A percentile compares a stretch with the other conserved stretches of the same genome.
phyloP scores from a whole-genome alignment of 2,329 filamentous ascomycete genomes.

The Exophiala oligosperma region DNA sequence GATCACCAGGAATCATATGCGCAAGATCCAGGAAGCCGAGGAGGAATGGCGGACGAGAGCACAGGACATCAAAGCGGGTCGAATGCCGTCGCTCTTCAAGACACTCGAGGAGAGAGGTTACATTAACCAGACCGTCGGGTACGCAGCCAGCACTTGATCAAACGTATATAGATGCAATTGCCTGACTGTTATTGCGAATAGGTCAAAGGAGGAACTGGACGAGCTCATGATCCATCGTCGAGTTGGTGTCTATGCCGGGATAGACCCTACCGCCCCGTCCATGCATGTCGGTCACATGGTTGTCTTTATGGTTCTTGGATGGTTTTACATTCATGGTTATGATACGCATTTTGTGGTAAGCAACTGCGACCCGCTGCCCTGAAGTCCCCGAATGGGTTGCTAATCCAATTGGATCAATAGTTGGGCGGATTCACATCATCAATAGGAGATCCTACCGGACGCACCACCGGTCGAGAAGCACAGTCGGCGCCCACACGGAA shows the following conservation, averaged over 20 bases:
- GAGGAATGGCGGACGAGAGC: conserved; percentile 42
- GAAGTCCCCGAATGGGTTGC: not conserved
- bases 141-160: conserved; percentile 17
- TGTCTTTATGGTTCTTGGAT: conserved; percentile 52
- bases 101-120: conserved; percentile 48
- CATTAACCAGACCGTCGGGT: conserved; percentile 50
- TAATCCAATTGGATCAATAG: conserved; percentile 33
- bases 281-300: conserved; percentile 53
- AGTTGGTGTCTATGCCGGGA: conserved; percentile 48
- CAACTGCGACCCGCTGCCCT: too few relatives aligned
- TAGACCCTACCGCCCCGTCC: conserved; percentile 52
- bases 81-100: conserved; percentile 44
- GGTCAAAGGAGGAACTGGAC: conserved; percentile 45
- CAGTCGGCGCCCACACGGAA: conserved; percentile 41
- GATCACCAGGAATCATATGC: conserved; percentile 40
- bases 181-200: conserved; percentile 19
- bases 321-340: conserved; percentile 51
- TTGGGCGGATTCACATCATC: conserved; percentile 48
- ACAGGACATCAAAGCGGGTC: conserved; percentile 44
- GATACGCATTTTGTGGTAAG: conserved; percentile 47
- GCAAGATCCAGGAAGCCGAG: conserved; percentile 41
- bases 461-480: conserved; percentile 41
- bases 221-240: conserved; percentile 46
- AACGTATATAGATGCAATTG: not conserved
- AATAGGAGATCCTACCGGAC: conserved; percentile 49